Base-by-base conservation (phyloP, 805 yeast genomes). In the Candida insectorum region DNA sequence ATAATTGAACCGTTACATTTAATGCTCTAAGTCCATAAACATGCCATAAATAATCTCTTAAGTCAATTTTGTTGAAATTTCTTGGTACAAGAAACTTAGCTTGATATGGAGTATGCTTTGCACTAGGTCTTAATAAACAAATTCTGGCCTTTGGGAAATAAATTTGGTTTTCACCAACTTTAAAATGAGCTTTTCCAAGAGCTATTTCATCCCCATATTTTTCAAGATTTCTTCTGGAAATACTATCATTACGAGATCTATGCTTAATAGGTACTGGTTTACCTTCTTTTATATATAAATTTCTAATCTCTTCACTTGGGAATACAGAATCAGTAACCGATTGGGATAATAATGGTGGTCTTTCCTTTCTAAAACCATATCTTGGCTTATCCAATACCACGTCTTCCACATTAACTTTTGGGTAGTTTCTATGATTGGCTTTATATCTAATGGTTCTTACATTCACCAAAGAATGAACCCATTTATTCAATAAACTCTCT, bases 21-120 rank as follows among this genome's bases (percentile, higher is more conserved):
- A 87, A 71, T 1, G 95, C 97, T 48, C 96, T 73, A 40, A 93
- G 70, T 2, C 96, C 96, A 53, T 93, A 93, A 4, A 93, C 69
- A 49, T 89, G 79, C 75, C 80, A 93, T 43, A 93, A 69, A 54
- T 93, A 93, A 63, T 93, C 99, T 58, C 98, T 77, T 41, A 93
- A 71, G 58, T 91, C 97, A 65, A 93, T 70, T 58, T 89, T 91
- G 69, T 93, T 93, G 72, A 93, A 89, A 35, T 85, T 77, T 52
- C 84, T 78, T 11, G 99, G 98, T 13, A 94, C 98, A 44, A 85
- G 77, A 61, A 93, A 93, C 58, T 87, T 88, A 31, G 97, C 97
- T 61, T 88, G 97, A 63, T 85, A 89, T 30, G 99, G 99, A 0
- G 96, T 85, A 61, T 86, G 95, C 53, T 85, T 85, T n/a, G 97